Conservation (phyloP, 495 filamentous ascomycete species). For the Hypoxylon lienhwacheense region DNA sequence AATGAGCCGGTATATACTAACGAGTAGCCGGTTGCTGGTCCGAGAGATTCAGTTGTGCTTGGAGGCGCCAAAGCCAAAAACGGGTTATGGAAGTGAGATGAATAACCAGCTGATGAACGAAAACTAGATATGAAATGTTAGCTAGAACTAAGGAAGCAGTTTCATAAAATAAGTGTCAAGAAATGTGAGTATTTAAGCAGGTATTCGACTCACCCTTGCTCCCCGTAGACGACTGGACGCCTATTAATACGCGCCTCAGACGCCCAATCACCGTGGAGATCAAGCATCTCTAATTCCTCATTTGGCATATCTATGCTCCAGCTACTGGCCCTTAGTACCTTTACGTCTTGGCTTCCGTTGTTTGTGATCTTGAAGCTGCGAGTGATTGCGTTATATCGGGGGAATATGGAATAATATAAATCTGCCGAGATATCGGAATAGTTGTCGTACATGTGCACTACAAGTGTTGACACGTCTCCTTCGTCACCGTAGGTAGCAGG, state of each 20-base stretch:
- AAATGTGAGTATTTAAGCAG: background rate
- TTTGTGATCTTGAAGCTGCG: constrained; percentile 57
- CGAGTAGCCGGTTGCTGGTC: constrained; percentile 58
- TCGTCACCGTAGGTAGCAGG: constrained; percentile 54
- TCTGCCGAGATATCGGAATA: constrained; percentile 53
- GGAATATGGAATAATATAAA: constrained; percentile 59
- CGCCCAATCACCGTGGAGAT: constrained; percentile 57
- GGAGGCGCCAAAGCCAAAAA: constrained; percentile 56
- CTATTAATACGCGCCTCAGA: constrained; percentile 45
- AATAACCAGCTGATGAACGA: constrained; percentile 55
- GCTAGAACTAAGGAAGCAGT: constrained; percentile 42
- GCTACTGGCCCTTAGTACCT: constrained; percentile 53
- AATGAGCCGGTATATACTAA: constrained; percentile 59
- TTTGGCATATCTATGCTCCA: constrained; percentile 56
- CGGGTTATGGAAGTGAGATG: constrained; percentile 58
- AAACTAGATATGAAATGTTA: constrained; percentile 41
- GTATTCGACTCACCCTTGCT: constrained; percentile 31
- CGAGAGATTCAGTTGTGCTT: constrained; percentile 54
- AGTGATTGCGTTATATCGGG: constrained; percentile 54
- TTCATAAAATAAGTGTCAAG: constrained; percentile 5
- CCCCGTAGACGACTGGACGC: constrained; percentile 39
- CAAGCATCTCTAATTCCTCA: constrained; percentile 58
- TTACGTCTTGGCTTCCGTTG: constrained; percentile 48
- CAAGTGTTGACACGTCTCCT: constrained; percentile 54
- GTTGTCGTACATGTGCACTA: constrained; percentile 54